Evolutionary conservation across 768 basidiomycete species (phyloP).

Genomic region (Multifurca ochricompacta): DNA sequence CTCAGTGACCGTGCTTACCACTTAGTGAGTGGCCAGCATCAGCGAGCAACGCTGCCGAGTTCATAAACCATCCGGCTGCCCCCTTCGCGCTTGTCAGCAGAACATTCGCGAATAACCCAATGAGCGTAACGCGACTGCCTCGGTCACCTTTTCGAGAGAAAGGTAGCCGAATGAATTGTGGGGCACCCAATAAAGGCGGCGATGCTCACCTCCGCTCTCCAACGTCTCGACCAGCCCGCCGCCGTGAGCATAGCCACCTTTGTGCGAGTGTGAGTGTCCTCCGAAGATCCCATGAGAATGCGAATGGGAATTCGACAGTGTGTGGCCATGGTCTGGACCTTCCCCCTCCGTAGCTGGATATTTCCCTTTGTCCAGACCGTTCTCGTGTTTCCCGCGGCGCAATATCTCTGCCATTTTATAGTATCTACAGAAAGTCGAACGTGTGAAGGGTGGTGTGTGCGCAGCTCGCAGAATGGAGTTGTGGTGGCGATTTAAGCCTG

Average conservation of each 20-base stretch:
- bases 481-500: not conserved
- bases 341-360: not conserved
- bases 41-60: constrained; percentile 84
- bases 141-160: constrained; percentile 49
- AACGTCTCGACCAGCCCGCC: constrained; percentile 17
- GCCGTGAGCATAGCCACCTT: constrained; percentile 9
- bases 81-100: constrained; percentile 80
- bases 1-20: constrained; percentile 41
- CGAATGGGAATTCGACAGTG: not conserved
- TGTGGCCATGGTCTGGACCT: not conserved
- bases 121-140: constrained; percentile 76
- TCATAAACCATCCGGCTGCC: constrained; percentile 79
- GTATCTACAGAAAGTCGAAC: not conserved
- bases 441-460: not conserved
- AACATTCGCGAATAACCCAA: constrained; percentile 80
- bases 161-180: not conserved
- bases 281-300: constrained; percentile 19
- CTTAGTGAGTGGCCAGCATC: constrained; percentile 90
- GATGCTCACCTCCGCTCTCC: constrained; percentile 15
- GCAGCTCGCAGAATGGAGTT: not conserved
- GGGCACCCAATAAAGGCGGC: not conserved
- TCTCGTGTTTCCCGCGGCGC: constrained; percentile 7
- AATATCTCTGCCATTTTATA: not conserved
- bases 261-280: constrained; percentile 19
- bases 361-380: constrained; percentile 2